Base-by-base conservation (phyloP, 2,329 filamentous ascomycete genomes). In the Exophiala phaeomuriformis region DNA sequence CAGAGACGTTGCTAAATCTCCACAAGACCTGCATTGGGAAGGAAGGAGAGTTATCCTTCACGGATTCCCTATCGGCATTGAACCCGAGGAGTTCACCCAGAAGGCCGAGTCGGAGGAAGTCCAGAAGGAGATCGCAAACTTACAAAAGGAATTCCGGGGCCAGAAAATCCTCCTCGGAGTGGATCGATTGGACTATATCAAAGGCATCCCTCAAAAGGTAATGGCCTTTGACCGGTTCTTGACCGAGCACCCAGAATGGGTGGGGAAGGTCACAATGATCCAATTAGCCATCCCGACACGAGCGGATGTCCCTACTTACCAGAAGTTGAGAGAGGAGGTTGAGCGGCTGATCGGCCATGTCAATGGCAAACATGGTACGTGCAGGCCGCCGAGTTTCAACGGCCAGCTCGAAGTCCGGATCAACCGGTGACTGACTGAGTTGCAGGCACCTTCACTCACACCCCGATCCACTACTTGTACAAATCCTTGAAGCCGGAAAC, bases 391-490 rank as follows among this genome's bases (percentile, higher is more conserved):
- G 6, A 27, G 41, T 27, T 41, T 41, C n/a, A 27, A 7, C 12
- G 33, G 33, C 33, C 7, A 36, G n/a, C 33, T 19, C 19, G 19
- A 19, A n/a, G 9, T 36, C 12, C 39, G 7, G 30, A 42, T 39
- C 8, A 31, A 30, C 8, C 33, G 42, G n/a, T 35, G 29, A 6
- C 42, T 27, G 5, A 41, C 33, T 19, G n/a, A 29, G 10, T 12
- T 19, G 4, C 67, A 95, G 88, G 37, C 85, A 95, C 56, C 9
- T 56, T 59, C 63, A 90, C 95, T 68, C 95, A 94, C 70, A 94
- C 91, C 79, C 91, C 91, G 0, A 93, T 97, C 63, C 87, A 96
- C 69, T 96, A 95, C 73, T 84, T 97, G 64, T 90, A 97, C 72
- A 90, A 94, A 70, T 93, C 87, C 2, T 86, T 96, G 61, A 80